Conservation (phyloP, 768 basidiomycete genomes). For the Cyclocybe aegerita region DNA sequence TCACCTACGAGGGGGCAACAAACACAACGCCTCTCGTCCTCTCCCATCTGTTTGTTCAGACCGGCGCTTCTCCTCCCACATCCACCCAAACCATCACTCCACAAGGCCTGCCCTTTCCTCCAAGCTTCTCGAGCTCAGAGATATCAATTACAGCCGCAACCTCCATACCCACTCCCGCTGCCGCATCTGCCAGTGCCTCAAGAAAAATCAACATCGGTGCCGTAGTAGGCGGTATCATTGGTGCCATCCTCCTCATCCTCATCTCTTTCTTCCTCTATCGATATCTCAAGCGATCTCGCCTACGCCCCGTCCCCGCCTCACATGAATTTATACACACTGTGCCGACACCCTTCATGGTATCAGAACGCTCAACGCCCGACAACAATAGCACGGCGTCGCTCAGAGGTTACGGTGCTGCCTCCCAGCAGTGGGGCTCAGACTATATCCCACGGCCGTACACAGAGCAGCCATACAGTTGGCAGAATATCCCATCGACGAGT, state of each 20-base stretch:
- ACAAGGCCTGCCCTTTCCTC: neutral
- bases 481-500: no score
- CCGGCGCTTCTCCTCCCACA: neutral
- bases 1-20: slow-evolving; percentile 14
- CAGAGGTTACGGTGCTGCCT: neutral
- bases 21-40: slow-evolving; percentile 22
- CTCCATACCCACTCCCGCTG: neutral
- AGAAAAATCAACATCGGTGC: slow-evolving; percentile 7
- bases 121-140: slow-evolving; percentile 1
- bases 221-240: slow-evolving; percentile 14
- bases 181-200: neutral
- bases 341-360: neutral
- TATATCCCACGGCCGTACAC: no score
- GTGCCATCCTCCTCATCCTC: slow-evolving; percentile 5
- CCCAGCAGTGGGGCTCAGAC: neutral
- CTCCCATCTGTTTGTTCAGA: slow-evolving; percentile 18
- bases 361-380: neutral
- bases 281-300: neutral
- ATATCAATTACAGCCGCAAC: neutral
- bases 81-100: neutral
- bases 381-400: neutral
- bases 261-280: slow-evolving; percentile 11
- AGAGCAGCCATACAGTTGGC: no score
- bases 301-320: no score
- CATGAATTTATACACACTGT: no score